Conservation (phyloP, 2,329 filamentous ascomycete genomes). For the Fusarium sp. region DNA sequence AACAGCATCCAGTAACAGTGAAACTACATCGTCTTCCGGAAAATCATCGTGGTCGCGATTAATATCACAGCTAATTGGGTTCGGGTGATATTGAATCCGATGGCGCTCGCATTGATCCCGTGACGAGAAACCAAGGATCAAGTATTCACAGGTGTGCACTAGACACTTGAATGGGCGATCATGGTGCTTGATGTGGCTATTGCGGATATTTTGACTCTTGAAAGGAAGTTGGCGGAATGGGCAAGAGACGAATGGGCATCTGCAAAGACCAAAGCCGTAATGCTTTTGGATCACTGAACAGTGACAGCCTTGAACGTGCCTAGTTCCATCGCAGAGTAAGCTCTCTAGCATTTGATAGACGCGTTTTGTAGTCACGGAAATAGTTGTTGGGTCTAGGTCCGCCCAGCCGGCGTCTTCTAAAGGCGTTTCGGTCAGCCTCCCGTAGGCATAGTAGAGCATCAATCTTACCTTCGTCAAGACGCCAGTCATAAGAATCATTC, state of each 20-base stretch:
- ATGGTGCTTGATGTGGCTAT: background rate
- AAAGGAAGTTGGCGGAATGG: accelerated
- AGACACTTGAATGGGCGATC: background rate
- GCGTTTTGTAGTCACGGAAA: background rate
- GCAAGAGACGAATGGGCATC: background rate
- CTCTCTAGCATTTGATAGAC: background rate
- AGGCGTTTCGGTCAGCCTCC: accelerated
- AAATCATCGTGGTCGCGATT: accelerated
- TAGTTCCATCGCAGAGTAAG: background rate
- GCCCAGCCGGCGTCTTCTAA: accelerated
- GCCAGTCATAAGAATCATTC: background rate
- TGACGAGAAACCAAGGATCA: background rate
- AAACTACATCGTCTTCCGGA: background rate
- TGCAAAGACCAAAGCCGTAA: background rate
- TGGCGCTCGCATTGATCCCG: background rate
- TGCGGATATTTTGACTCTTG: background rate
- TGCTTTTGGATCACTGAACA: background rate
- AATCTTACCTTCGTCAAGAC: background rate
- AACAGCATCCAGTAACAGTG: background rate
- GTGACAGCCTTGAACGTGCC: background rate
- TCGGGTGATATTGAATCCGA: accelerated
- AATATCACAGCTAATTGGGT: background rate
- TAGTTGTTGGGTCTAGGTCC: accelerated
- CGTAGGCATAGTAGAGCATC: accelerated
- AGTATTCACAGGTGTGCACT: accelerated